Conservation (phyloP, 176 grass and related monocot species). For the Areca catechu region DNA sequence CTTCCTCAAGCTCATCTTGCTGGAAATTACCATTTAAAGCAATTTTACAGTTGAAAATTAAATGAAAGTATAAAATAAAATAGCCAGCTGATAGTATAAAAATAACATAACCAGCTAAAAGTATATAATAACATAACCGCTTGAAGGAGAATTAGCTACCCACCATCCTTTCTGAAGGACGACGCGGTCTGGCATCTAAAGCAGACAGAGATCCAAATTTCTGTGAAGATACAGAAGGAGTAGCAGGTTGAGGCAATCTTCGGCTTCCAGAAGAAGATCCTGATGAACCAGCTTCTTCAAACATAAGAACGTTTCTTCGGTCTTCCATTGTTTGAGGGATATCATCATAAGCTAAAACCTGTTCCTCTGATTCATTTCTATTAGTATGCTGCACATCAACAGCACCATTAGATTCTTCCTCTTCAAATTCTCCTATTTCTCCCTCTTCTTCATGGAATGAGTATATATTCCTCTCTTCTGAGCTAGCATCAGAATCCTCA, state of each 20-base stretch:
- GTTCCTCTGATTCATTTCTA: slow-evolving; percentile 10
- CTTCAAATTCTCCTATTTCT: slow-evolving; percentile 69
- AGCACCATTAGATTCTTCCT: slow-evolving; percentile 56
- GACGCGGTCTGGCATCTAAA: slow-evolving; percentile 40
- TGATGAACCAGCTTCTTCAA: slow-evolving; percentile 73
- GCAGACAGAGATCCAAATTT: slow-evolving; percentile 82
- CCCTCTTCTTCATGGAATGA: slow-evolving; percentile 55
- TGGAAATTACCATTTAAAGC: slow-evolving; percentile 32
- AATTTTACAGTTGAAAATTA: too few relatives aligned
- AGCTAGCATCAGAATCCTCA: slow-evolving; percentile 72
- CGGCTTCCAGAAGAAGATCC: slow-evolving; percentile 88
- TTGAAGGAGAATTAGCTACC: slow-evolving; percentile 2
- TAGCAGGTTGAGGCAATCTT: slow-evolving; percentile 53
- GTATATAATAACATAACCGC: too few relatives aligned
- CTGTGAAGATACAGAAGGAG: slow-evolving; percentile 60
- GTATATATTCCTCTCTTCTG: slow-evolving; percentile 54
- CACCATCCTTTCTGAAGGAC: slow-evolving; percentile 45
- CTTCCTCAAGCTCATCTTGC: slow-evolving; percentile 90
- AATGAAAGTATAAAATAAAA: too few relatives aligned
- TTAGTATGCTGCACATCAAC: slow-evolving; percentile 51
- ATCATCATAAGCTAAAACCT: not conserved
- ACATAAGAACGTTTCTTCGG: slow-evolving; percentile 28
- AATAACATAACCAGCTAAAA: too few relatives aligned
- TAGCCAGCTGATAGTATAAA: too few relatives aligned
- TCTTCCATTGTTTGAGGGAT: slow-evolving; percentile 29